A percentile compares a stretch with the other conserved stretches of the same genome.
phyloP scores from a whole-genome alignment of 371 early-diverging fungal genomes.

The Pancytospora philotis region DNA sequence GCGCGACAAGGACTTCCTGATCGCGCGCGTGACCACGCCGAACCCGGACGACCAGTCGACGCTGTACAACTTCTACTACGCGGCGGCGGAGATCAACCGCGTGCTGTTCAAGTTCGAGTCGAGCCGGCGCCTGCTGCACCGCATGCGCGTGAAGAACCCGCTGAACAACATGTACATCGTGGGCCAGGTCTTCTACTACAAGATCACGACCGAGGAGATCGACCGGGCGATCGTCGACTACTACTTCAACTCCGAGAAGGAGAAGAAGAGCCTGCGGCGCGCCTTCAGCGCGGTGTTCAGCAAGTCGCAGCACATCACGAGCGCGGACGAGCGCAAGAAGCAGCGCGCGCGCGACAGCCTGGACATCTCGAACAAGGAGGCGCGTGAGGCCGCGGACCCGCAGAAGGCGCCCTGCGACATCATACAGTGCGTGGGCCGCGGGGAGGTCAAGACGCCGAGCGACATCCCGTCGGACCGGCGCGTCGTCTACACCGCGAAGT shows the following conservation, averaged over 20 bases:
- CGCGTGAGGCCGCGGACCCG: background rate
- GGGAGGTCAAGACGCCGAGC: slow-evolving; percentile 13
- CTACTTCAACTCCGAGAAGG: slow-evolving; percentile 36
- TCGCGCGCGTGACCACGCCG: slow-evolving; percentile 68
- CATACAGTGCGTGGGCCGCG: slow-evolving; percentile 29
- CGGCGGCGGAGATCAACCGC: slow-evolving; percentile 70
- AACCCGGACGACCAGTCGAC: slow-evolving; percentile 63
- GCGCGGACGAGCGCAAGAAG: slow-evolving; percentile 15
- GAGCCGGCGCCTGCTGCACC: slow-evolving; percentile 60
- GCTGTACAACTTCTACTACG: slow-evolving; percentile 65
- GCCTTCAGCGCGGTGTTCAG: slow-evolving; percentile 46
- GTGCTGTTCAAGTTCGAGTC: slow-evolving; percentile 66
- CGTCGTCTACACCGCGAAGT: slow-evolving; percentile 54
- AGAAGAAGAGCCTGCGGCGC: slow-evolving; percentile 10
- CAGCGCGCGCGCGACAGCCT: slow-evolving; percentile 37
- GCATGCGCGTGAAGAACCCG: slow-evolving; percentile 73
- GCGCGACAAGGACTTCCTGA: slow-evolving; percentile 66
- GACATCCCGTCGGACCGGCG: slow-evolving; percentile 13
- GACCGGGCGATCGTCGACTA: slow-evolving; percentile 57
- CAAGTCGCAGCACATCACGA: background rate
- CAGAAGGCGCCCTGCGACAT: slow-evolving; percentile 25
- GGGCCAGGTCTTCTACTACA: slow-evolving; percentile 67
- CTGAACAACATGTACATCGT: slow-evolving; percentile 67
- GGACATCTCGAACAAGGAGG: slow-evolving; percentile 12
- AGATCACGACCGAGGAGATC: slow-evolving; percentile 49